phyloP scores from a whole-genome alignment of 1,139 yeast species.

The Yamadazyma oceani region DNA sequence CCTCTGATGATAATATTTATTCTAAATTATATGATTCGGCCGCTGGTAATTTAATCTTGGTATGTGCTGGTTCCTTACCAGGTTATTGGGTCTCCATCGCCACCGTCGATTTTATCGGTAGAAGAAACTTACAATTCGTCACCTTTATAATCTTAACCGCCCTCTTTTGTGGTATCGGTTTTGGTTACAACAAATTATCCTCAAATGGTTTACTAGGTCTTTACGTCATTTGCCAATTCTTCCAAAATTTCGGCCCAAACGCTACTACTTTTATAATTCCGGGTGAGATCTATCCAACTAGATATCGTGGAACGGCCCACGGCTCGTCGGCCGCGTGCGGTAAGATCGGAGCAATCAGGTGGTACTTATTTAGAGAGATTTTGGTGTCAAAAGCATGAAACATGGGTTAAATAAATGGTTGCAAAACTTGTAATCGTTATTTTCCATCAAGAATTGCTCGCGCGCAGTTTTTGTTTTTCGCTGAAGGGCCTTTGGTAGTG shows the following conservation, averaged over 20 bases:
- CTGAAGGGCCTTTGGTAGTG: too few species aligned
- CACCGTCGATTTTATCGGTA: conserved; percentile 73
- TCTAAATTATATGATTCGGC: conserved; percentile 67
- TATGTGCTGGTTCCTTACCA: conserved; percentile 90
- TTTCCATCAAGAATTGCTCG: too few species aligned
- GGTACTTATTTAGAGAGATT: too few species aligned
- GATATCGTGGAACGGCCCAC: conserved; percentile 97
- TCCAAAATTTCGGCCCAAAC: conserved; percentile 93
- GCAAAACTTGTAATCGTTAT: too few species aligned
- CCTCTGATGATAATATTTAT: conserved; percentile 69
- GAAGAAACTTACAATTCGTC: conserved; percentile 75
- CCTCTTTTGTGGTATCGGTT: conserved; percentile 72
- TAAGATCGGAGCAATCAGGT: conserved; percentile 94
- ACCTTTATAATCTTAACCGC: conserved; percentile 72
- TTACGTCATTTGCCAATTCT: conserved; percentile 76
- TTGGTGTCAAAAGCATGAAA: too few species aligned
- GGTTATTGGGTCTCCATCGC: conserved; percentile 86
- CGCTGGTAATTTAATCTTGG: conserved; percentile 84
- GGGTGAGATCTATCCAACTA: conserved; percentile 96
- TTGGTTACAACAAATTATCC: conserved; percentile 66
- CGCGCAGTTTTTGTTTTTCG: too few species aligned
- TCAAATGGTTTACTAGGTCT: conserved; percentile 68
- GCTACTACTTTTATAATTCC: conserved; percentile 94
- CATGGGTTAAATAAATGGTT: too few species aligned
- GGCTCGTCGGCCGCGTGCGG: conserved; percentile 97